Evolutionary conservation across 2,329 filamentous ascomycete species (phyloP), one percentile per base, ranked within the genome.

Genomic region (Teratosphaeria destructans): DNA sequence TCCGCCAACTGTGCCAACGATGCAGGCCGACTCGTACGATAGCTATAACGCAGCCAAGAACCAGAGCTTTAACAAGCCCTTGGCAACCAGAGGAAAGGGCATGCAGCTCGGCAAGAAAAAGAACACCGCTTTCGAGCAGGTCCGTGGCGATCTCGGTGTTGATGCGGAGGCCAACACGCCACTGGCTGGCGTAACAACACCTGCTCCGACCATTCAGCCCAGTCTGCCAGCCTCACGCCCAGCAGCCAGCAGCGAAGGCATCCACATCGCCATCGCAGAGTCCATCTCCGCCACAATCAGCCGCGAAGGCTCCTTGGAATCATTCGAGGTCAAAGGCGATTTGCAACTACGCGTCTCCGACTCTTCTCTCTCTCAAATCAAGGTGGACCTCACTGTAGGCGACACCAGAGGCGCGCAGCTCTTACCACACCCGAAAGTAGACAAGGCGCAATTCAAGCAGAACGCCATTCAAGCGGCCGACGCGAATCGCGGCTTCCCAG

Each of bases 101-200:
- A 99, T 99, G 95, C 93, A 97, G 76, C 81, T 99, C 60, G 94
- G 94, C 76, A 97, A 97, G 81, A 99, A 99, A 79, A 97, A 97
- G 80, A 92, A 90, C 26, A 95, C 89, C 34, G 93, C 95, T 74
- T 97, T 95, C 73, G 93, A 97, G 76, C 89, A 92, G 70, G 92
- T 99, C 37, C 87, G 91, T 66, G 90, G 89, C 61, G 93, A 97
- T 65, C 81, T 97, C 72, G 92, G 91, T n/a, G 82, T 87, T 43
- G 90, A 95, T 71, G 85, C 85, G 43, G 91, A 96, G 72, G 86
- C 91, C 60, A 76, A 77, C 59, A 76, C 76, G 52, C 90, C 90
- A 43, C 81, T 95, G 29, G 85, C 93, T 19, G 70, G 70, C 39
- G 66, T 72, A 16, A 66, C 66, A 11, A 78, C 84, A 35, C 80